Evolutionary conservation across 2,329 filamentous ascomycete genomes (phyloP).

Genomic region (Cercospora sesami): DNA sequence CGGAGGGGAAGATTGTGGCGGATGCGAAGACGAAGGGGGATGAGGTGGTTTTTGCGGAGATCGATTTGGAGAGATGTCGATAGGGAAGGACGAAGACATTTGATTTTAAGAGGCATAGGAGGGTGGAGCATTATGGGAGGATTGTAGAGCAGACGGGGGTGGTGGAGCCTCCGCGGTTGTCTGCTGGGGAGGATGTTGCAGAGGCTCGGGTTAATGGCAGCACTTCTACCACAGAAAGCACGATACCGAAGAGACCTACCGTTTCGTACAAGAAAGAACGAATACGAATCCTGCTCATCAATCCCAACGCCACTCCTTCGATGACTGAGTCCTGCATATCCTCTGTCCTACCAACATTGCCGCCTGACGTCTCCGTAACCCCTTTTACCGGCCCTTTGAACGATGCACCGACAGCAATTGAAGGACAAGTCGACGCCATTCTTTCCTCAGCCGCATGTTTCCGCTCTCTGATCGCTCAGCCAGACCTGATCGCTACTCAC

Average conservation of each 20-base stretch:
- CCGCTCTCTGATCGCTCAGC: constrained; percentile 47
- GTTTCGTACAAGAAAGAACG: background rate
- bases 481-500: constrained; percentile 37
- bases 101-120: constrained; percentile 46
- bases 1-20: constrained; percentile 50
- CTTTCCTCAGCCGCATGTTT: constrained; percentile 53
- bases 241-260: background rate
- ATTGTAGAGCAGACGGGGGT: constrained; percentile 38
- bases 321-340: constrained; percentile 53
- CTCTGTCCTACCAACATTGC: constrained; percentile 47
- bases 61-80: constrained; percentile 50
- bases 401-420: constrained; percentile 53
- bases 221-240: background rate
- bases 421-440: constrained; percentile 53
- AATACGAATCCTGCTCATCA: constrained; percentile 50
- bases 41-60: constrained; percentile 52
- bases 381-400: constrained; percentile 54
- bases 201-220: no score
- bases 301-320: constrained; percentile 50
- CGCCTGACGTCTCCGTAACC: constrained; percentile 50
- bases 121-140: constrained; percentile 44
- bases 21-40: constrained; percentile 50
- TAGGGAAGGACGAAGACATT: constrained; percentile 48
- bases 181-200: background rate
- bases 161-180: constrained; percentile 32